phyloP scores from a whole-genome alignment of 805 yeast genomes.

The Cyberlindnera veronae region DNA sequence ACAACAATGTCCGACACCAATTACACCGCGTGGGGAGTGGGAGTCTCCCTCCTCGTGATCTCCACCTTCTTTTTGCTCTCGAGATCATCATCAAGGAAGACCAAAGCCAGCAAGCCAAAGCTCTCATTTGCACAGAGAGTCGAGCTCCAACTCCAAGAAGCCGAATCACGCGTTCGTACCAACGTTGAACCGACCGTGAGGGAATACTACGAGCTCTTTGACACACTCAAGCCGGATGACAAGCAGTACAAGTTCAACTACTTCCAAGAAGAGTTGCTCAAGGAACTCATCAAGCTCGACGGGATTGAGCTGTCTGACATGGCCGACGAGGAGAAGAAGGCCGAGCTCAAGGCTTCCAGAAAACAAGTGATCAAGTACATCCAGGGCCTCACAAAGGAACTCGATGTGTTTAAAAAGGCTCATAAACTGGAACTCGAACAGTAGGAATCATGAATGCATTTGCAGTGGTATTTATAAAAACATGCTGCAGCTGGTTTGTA shows the following conservation, averaged over 20 bases:
- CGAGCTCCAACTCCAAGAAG: slow-evolving; percentile 1
- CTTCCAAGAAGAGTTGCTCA: slow-evolving; percentile 64
- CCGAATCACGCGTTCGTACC: neutral
- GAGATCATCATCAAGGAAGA: slow-evolving; percentile 3
- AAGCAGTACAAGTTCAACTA: slow-evolving; percentile 48
- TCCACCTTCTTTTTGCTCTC: slow-evolving; percentile 11
- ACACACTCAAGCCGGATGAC: slow-evolving; percentile 16
- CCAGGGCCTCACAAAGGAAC: slow-evolving; percentile 34
- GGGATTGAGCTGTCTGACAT: slow-evolving; percentile 43
- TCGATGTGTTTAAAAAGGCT: slow-evolving; percentile 17
- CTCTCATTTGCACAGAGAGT: slow-evolving; percentile 2
- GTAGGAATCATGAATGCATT: too few species aligned
- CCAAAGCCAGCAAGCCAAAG: slow-evolving; percentile 2
- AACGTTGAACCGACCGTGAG: slow-evolving; percentile 7
- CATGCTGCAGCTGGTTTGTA: too few species aligned
- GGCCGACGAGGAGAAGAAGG: slow-evolving; percentile 36
- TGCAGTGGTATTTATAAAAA: too few species aligned
- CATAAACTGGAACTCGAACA: neutral
- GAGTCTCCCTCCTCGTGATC: slow-evolving; percentile 14
- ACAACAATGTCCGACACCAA: slow-evolving; percentile 3
- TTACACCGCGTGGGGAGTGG: slow-evolving; percentile 7
- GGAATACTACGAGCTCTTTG: slow-evolving; percentile 9
- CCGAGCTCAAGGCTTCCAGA: slow-evolving; percentile 52
- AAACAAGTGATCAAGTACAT: slow-evolving; percentile 56
- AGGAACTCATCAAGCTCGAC: slow-evolving; percentile 63